Evolutionary conservation across 192 early-diverging fungal species (phyloP).

Genomic region (Coemansia sp.): DNA sequence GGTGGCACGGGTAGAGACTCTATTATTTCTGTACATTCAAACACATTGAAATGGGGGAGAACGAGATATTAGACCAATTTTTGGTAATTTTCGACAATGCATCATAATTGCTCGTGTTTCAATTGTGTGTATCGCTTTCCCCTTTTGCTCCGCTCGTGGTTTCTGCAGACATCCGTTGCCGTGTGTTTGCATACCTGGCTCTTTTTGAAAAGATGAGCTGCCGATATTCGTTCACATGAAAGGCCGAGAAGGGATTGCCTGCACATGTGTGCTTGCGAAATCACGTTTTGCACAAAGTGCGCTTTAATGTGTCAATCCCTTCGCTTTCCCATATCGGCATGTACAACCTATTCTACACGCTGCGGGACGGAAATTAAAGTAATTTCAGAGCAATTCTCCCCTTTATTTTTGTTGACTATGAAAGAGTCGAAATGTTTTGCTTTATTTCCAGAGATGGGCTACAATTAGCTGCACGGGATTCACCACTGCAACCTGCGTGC

Average conservation of each 20-base stretch:
- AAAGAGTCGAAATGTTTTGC: background rate
- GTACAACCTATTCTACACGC: background rate
- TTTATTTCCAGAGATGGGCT: background rate
- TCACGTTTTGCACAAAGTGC: conserved; percentile 8
- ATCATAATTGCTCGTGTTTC: background rate
- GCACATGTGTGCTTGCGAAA: background rate
- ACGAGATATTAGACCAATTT: background rate
- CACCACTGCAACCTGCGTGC: background rate
- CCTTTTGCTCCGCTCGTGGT: background rate
- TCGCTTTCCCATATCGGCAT: background rate
- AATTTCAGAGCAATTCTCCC: background rate
- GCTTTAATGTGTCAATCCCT: background rate
- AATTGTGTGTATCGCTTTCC: background rate
- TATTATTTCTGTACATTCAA: background rate
- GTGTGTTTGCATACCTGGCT: background rate
- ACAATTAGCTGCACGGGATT: conserved; percentile 2
- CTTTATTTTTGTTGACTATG: background rate
- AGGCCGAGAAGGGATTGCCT: background rate
- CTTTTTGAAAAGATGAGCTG: background rate
- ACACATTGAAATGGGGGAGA: background rate
- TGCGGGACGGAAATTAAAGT: conserved; percentile 11
- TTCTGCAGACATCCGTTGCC: background rate
- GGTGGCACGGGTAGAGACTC: background rate
- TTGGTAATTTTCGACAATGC: conserved; percentile 2
- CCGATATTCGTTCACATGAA: background rate